Base-by-base conservation (phyloP, 345 rosid genomes). In the Ceriops decandra region DNA sequence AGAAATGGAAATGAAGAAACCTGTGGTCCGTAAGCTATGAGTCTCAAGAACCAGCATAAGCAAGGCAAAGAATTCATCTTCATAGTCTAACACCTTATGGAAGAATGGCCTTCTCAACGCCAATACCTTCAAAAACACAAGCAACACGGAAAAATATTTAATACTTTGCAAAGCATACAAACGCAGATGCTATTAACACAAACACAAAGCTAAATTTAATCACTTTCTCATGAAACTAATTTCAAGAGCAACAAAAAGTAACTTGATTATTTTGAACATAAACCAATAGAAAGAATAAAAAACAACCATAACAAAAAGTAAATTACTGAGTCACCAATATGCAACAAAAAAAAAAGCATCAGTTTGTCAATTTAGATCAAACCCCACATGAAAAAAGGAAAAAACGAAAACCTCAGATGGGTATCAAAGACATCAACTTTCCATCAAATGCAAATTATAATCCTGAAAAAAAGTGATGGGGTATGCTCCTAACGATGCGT, bases 11-110 rank as follows among this genome's bases (percentile, higher is more conserved):
- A 17, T 2, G 8, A 59, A 20, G 31, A 64, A 53, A 73, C 99
- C 99, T 83, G 99, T 92, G 54, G 87, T 95, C 68, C 97, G 82
- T 70, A 95, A 84, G 83, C 99, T 95, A 76, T 92, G 99, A 38
- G 87, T 83, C 79, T 95, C 99, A 5, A 95, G 98, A 60, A 90
- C 78, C 77, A 90, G 80, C 98, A 90, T 90, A 71, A 95, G 88
- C 71, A 87, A 68, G 68, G 93, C 89, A 76, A 84, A 95, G 86
- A 90, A 95, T 66, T 95, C 99, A 76, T 95, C 99, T 64, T 95
- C 99, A 47, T 83, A 88, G 78, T 95, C 99, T 70, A 95, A 82
- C 47, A 95, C 81, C 67, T 84, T 95, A 63, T 95, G 99, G 17
- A 95, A 87, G 64, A 95, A 77, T 0, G 99, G 96, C 74, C 97